Conservation (phyloP, 2,329 filamentous ascomycete genomes). For the Clonostachys byssicola region DNA sequence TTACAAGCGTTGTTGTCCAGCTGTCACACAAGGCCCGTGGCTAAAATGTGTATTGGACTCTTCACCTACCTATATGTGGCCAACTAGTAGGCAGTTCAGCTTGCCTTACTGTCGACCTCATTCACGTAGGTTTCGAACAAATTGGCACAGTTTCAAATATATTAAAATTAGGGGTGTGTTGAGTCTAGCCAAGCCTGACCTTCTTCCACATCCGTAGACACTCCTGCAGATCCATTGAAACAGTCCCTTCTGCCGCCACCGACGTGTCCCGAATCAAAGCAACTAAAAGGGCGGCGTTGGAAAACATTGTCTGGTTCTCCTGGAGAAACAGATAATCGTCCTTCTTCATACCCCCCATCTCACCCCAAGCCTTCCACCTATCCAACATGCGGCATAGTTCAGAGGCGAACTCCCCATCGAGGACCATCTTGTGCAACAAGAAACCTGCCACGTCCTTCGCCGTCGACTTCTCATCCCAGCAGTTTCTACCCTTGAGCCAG, state of each 20-base stretch:
- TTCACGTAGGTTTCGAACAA: no score
- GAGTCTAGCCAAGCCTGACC: constrained; percentile 40
- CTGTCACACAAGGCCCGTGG: no score
- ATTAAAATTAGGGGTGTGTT: background rate
- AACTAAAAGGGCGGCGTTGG: constrained; percentile 41
- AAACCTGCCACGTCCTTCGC: constrained; percentile 37
- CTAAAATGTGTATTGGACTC: no score
- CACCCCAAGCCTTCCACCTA: constrained; percentile 49
- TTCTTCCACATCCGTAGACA: constrained; percentile 49
- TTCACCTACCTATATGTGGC: no score
- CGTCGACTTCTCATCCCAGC: constrained; percentile 13
- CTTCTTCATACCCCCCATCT: constrained; percentile 48
- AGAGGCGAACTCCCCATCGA: constrained; percentile 36
- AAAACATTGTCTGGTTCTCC: constrained; percentile 34
- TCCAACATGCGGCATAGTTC: constrained; percentile 40
- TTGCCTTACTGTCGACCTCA: no score
- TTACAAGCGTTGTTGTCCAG: no score
- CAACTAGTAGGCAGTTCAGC: no score
- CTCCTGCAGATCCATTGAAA: constrained; percentile 50
- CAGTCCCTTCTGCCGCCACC: constrained; percentile 37
- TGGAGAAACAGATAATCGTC: constrained; percentile 34
- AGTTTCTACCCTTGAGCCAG: constrained; percentile 32
- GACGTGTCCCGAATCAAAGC: constrained; percentile 41
- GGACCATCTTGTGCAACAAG: constrained; percentile 47
- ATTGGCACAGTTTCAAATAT: no score